Evolutionary conservation across 2,329 filamentous ascomycete species (phyloP), one percentile per base, ranked within the genome.

Genomic region (Trichoderma guizhouense): DNA sequence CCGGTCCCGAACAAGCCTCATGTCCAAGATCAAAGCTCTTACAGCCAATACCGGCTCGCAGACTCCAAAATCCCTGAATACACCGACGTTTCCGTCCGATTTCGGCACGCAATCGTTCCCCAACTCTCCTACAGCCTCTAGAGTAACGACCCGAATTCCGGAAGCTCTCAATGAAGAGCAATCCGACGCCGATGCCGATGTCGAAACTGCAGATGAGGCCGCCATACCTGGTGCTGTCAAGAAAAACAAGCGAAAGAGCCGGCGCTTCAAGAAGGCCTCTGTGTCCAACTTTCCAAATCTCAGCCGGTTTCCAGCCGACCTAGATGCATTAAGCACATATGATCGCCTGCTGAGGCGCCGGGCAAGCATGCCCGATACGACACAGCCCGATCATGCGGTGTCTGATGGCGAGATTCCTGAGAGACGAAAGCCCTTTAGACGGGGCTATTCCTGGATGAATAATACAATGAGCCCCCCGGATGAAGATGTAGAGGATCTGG

Each of bases 131-230:
- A 84, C 83, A 1, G 77, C 81, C 7, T 77, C 81, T 2, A 83
- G 86, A 51, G 77, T 81, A 26, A 82, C 83, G 34, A 82, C 85
- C 61, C 83, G 84, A 71, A 84, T 89, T 74, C 87, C 87, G 11
- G 84, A 86, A 24, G 88, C 86, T 1, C 79, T 90, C 70, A 81
- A 83, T 55, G 87, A 88, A 74, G 86, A 87, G 71, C 79, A 82
- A 72, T 80, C 79, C 9, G 82, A 85, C 57, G 83, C 84, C 30
- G 87, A 88, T 72, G 87, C 92, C 1, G 93, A 96, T 79, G 93
- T 91, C 1, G 95, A 97, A 79, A 97, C 94, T 58, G 93, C 91
- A 0, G 93, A 94, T 67, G 95, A 97, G 78, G 87, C 86, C n/a
- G 83, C 83, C 21, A 77, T 81, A n/a, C 79, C 82, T 15, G 74